These are phyloP conservation scores for Aquilaria malaccensis DNA, from an alignment of 345 rosid species.

Conservation along the genomic window DNA sequence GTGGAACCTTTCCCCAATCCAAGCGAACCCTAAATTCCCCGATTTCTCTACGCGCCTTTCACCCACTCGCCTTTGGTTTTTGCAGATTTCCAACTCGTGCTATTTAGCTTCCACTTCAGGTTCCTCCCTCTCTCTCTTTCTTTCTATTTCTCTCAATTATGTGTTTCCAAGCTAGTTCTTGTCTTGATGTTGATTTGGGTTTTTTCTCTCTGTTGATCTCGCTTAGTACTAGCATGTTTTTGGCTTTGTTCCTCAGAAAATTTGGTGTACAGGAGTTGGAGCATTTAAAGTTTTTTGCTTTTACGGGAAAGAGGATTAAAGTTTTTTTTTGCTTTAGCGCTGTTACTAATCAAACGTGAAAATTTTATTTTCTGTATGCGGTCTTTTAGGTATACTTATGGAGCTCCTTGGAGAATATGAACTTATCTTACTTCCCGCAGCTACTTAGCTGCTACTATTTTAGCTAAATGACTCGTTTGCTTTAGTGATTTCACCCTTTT, in stretches of 20 bases:
- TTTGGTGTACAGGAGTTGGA: not conserved
- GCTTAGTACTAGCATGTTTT: not conserved
- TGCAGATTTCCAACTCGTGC: constrained; percentile 9
- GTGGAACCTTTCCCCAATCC: not conserved
- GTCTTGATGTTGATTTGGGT: not conserved
- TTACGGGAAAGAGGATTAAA: not conserved
- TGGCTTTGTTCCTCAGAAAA: not conserved
- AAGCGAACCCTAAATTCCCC: constrained; percentile 11
- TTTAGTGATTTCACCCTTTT: too few species aligned
- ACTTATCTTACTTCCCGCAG: too few species aligned
- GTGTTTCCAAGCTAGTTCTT: too few species aligned
- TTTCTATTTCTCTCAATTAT: not conserved
- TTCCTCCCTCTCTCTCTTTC: not conserved
- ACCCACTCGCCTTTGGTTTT: constrained; percentile 18
- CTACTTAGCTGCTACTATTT: too few species aligned
- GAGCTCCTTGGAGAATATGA: too few species aligned
- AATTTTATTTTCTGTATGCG: too few species aligned
- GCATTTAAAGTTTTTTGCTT: not conserved
- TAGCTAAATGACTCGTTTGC: too few species aligned
- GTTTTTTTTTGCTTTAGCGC: not conserved
- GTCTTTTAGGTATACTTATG: too few species aligned
- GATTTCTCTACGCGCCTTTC: constrained; percentile 16
- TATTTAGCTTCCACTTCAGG: constrained; percentile 16
- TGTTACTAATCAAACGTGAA: not conserved
- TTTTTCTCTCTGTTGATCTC: not conserved